phyloP scores from a whole-genome alignment of 2,329 filamentous ascomycete species.

The Aspergillus luchuensis region DNA sequence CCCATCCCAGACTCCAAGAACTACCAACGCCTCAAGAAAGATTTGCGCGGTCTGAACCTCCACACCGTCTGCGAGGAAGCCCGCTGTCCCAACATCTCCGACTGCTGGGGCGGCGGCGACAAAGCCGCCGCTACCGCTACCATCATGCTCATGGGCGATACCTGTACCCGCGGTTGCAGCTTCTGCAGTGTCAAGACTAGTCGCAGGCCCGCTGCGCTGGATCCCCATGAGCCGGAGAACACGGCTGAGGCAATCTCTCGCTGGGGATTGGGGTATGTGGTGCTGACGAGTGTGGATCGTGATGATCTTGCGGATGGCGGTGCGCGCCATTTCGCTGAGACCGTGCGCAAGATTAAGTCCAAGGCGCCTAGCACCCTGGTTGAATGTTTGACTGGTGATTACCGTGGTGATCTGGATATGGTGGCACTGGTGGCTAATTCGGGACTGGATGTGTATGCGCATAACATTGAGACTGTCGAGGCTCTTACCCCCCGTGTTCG shows the following conservation, averaged over 20 bases:
- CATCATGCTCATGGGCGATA: slow-evolving; percentile 99
- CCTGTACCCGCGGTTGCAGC: slow-evolving; percentile 91
- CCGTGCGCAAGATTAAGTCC: slow-evolving; percentile 88
- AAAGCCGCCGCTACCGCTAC: slow-evolving; percentile 93
- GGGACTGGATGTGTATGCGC: slow-evolving; percentile 92
- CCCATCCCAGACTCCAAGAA: slow-evolving; percentile 83
- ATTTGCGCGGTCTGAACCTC: slow-evolving; percentile 82
- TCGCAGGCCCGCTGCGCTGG: slow-evolving; percentile 73
- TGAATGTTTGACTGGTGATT: slow-evolving; percentile 71
- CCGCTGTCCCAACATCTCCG: slow-evolving; percentile 93
- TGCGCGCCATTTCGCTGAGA: slow-evolving; percentile 87
- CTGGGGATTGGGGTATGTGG: slow-evolving; percentile 95
- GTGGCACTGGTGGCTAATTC: slow-evolving; percentile 80
- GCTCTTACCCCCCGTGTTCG: slow-evolving; percentile 85
- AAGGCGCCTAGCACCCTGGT: slow-evolving; percentile 57
- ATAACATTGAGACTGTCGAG: slow-evolving; percentile 96
- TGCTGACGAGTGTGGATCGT: slow-evolving; percentile 89
- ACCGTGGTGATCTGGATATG: slow-evolving; percentile 81
- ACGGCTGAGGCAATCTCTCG: slow-evolving; percentile 88
- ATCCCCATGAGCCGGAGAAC: slow-evolving; percentile 95
- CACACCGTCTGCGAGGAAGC: slow-evolving; percentile 99
- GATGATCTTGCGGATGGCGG: slow-evolving; percentile 91
- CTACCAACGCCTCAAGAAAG: slow-evolving; percentile 93
- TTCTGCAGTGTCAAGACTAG: slow-evolving; percentile 97
- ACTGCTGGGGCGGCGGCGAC: slow-evolving; percentile 92